Conservation (phyloP, 176 grass and related monocot genomes). For the Pontederia crassipes region DNA sequence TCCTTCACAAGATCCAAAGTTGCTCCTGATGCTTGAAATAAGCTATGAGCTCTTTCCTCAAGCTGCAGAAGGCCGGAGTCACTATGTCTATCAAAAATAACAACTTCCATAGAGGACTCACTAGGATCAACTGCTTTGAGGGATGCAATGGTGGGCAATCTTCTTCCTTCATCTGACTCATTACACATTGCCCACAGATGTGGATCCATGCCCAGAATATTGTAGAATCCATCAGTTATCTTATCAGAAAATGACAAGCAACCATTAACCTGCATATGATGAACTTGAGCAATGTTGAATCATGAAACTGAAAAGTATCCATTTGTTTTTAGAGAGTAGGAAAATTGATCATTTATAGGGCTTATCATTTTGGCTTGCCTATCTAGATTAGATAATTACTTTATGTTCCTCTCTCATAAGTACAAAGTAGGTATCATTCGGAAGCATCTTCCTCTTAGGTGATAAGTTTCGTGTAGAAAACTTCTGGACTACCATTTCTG, state of each 20-base stretch:
- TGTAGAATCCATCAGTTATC: conserved; percentile 76
- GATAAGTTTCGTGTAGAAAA: too few relatives aligned
- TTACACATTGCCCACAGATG: conserved; percentile 92
- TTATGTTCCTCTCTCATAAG: too few relatives aligned
- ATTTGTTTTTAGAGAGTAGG: too few relatives aligned
- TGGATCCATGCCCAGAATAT: conserved; percentile 84
- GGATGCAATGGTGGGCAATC: conserved; percentile 58
- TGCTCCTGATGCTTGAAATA: conserved; percentile 31
- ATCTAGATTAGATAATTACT: too few relatives aligned
- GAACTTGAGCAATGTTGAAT: neutral
- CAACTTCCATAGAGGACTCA: conserved; percentile 74
- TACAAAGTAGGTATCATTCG: too few relatives aligned
- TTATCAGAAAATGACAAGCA: conserved; percentile 76
- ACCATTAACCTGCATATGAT: conserved; percentile 53
- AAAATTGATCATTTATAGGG: too few relatives aligned
- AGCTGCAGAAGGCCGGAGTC: conserved; percentile 52
- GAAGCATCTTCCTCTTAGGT: too few relatives aligned
- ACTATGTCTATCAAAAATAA: conserved; percentile 52
- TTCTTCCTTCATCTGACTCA: conserved; percentile 44
- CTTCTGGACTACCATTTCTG: too few relatives aligned
- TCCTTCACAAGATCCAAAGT: conserved; percentile 48
- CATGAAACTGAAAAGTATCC: too few relatives aligned
- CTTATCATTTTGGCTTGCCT: too few relatives aligned
- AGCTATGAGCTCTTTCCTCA: conserved; percentile 45
- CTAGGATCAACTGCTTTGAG: conserved; percentile 45